Evolutionary conservation across 441 rosid species (phyloP).

Genomic region (Adansonia grandidieri): DNA sequence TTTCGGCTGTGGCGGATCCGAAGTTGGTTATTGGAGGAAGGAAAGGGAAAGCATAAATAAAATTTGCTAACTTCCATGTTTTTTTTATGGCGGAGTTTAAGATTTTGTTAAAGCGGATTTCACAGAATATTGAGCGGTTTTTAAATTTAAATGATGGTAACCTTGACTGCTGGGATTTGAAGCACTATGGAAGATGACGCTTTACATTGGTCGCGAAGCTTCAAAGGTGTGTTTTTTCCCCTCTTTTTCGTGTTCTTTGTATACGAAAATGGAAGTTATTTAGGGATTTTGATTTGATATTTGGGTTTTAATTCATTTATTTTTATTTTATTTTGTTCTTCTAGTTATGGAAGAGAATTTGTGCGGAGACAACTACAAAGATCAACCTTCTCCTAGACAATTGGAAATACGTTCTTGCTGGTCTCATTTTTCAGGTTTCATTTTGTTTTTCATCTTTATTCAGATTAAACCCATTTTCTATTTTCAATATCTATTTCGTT

Average conservation of each 20-base stretch:
- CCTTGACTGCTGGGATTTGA: constrained; percentile 47
- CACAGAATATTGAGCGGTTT: constrained; percentile 15
- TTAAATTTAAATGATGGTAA: constrained; percentile 48
- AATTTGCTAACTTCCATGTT: neutral
- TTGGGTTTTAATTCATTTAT: neutral
- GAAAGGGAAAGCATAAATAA: neutral
- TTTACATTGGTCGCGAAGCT: constrained; percentile 97
- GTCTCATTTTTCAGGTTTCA: constrained; percentile 87
- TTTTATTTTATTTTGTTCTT: constrained; percentile 29
- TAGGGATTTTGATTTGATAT: constrained; percentile 30
- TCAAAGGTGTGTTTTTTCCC: constrained; percentile 68
- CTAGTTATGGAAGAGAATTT: constrained; percentile 93
- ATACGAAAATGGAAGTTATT: neutral
- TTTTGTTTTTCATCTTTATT: constrained; percentile 11
- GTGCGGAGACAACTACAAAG: constrained; percentile 79
- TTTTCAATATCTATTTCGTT: neutral
- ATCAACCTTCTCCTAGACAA: constrained; percentile 79
- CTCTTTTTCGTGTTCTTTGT: neutral
- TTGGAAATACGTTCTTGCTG: constrained; percentile 91
- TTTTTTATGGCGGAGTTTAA: constrained; percentile 8
- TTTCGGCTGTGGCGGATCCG: constrained; percentile 29
- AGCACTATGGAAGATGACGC: constrained; percentile 77
- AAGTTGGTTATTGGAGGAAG: constrained; percentile 22
- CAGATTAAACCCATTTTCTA: neutral
- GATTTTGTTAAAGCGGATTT: constrained; percentile 11